Evolutionary conservation across 2,329 filamentous ascomycete species (phyloP).

Genomic region (Hymenoscyphus fraxineus): DNA sequence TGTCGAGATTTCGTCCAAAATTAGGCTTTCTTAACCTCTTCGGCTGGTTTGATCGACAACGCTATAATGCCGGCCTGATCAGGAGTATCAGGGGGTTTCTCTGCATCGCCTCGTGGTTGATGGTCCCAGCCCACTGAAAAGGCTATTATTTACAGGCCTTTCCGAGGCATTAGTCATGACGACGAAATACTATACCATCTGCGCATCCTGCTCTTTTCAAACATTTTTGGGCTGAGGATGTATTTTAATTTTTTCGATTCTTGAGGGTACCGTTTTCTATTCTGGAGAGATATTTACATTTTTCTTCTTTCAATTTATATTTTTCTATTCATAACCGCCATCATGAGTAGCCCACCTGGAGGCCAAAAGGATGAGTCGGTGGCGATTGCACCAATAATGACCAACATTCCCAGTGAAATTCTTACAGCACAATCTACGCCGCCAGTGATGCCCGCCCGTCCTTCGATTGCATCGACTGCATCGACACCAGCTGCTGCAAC

Average conservation of each 20-base stretch:
- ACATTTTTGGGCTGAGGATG: not conserved
- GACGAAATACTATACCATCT: conserved; percentile 1
- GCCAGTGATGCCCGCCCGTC: not conserved
- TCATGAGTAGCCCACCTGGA: not conserved
- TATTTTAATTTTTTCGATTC: not conserved
- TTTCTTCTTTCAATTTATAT: not conserved
- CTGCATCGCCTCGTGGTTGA: conserved; percentile 7
- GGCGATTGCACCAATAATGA: not conserved
- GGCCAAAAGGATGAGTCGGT: not conserved
- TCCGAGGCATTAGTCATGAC: not conserved
- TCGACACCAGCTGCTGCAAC: not conserved
- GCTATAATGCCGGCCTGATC: conserved; percentile 3
- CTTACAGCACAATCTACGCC: conserved; percentile 3
- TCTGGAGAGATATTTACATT: not conserved
- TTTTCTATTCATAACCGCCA: not conserved
- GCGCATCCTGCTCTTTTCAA: not conserved
- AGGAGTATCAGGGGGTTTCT: not conserved
- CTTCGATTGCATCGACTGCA: not conserved
- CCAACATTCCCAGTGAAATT: not conserved
- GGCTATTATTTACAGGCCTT: not conserved
- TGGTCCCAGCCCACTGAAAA: not conserved
- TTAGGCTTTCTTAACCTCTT: conserved; percentile 2
- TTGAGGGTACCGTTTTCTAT: not conserved
- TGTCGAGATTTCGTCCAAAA: not conserved
- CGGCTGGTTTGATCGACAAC: conserved; percentile 10